phyloP scores from a whole-genome alignment of 1,284 basidiomycete species.

The Xanthoconium separans region DNA sequence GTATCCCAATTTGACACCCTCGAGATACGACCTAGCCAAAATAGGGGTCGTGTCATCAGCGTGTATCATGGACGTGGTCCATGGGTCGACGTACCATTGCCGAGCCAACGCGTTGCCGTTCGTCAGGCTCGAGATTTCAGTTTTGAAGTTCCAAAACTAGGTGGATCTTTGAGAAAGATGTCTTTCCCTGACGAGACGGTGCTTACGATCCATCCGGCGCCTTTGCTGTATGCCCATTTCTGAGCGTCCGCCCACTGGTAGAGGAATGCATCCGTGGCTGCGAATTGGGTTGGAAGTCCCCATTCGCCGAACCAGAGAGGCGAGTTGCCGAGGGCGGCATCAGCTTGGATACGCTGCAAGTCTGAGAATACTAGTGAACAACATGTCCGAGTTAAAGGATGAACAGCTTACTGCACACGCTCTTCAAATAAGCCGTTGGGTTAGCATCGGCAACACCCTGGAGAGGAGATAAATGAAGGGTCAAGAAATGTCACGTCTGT shows the following conservation, averaged over 20 bases:
- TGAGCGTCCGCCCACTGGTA: conserved; percentile 77
- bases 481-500: conserved; percentile 33
- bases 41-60: neutral
- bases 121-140: conserved; percentile 54
- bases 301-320: conserved; percentile 61
- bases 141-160: conserved; percentile 79
- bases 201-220: conserved; percentile 67
- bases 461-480: conserved; percentile 5
- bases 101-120: conserved; percentile 46
- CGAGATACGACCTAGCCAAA: conserved; percentile 64
- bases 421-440: conserved; percentile 60
- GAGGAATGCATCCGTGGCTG: conserved; percentile 61
- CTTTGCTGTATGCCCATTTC: conserved; percentile 62
- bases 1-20: conserved; percentile 57
- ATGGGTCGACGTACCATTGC: conserved; percentile 51
- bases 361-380: conserved; percentile 14
- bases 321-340: conserved; percentile 38
- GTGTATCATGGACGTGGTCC: neutral
- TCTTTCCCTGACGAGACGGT: conserved; percentile 19
- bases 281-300: conserved; percentile 68
- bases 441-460: conserved; percentile 70
- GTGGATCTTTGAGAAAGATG: neutral
- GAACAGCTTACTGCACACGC: conserved; percentile 61
- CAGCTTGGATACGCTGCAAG: conserved; percentile 29
- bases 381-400: neutral